Percentiles rank a stretch among this genome's conserved stretches.
Evolutionary conservation across 2,329 filamentous ascomycete genomes (phyloP).

Genomic region (Ambrosiella cleistominuta): DNA sequence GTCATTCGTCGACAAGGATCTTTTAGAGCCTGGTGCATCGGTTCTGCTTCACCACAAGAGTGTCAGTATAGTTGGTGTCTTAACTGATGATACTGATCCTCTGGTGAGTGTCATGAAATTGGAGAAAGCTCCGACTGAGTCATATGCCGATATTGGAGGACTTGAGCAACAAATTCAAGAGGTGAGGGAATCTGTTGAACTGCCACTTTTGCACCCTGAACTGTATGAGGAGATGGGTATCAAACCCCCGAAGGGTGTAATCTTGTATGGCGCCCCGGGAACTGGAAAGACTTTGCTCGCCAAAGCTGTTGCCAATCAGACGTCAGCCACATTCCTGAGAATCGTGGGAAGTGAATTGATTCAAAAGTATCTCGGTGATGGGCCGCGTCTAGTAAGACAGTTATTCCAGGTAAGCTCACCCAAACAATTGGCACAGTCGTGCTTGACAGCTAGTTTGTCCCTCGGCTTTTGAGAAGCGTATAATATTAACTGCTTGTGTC

Average conservation of each 20-base stretch:
- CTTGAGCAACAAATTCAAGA: constrained; percentile 92
- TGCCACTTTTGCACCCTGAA: constrained; percentile 87
- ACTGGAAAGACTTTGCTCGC: constrained; percentile 93
- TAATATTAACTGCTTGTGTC: neutral
- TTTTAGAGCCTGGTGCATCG: constrained; percentile 87
- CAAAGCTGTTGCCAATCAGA: constrained; percentile 96
- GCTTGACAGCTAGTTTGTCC: constrained; percentile 3
- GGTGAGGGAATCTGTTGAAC: constrained; percentile 88
- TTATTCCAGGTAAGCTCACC: constrained; percentile 54
- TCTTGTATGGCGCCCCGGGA: constrained; percentile 90
- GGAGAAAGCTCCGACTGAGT: constrained; percentile 95
- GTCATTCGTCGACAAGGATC: constrained; percentile 98
- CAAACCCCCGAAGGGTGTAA: constrained; percentile 98
- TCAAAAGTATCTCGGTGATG: constrained; percentile 96
- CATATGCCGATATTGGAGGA: constrained; percentile 96
- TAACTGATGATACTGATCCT: constrained; percentile 91
- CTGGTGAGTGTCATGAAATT: constrained; percentile 98
- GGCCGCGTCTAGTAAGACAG: constrained; percentile 83
- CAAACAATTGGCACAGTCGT: constrained; percentile 7
- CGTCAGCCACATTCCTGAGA: constrained; percentile 92
- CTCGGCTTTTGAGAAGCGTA: neutral
- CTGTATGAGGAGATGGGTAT: constrained; percentile 99
- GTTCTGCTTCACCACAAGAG: constrained; percentile 95
- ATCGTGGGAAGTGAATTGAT: constrained; percentile 96
- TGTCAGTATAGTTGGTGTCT: constrained; percentile 89